phyloP scores from a whole-genome alignment of 2,329 filamentous ascomycete genomes.

The Rhexocercosporidium sp. region DNA sequence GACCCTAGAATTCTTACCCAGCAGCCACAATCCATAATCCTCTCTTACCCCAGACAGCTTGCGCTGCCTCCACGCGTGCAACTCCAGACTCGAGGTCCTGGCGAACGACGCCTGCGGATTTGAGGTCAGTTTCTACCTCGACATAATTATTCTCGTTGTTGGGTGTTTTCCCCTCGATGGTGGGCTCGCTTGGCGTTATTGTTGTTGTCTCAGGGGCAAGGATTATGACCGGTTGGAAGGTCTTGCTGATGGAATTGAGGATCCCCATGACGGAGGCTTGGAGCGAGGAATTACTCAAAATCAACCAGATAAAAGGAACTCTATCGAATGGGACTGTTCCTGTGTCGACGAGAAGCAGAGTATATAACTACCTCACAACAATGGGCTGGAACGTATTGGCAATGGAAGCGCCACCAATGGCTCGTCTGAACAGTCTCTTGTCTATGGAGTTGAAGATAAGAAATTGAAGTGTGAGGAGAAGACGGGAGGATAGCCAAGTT shows the following conservation, averaged over 20 bases:
- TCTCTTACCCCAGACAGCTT: constrained; percentile 37
- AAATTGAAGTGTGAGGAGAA: neutral
- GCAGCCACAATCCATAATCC: constrained; percentile 31
- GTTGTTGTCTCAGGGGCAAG: neutral
- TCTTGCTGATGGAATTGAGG: neutral
- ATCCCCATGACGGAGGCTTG: neutral
- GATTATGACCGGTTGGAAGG: neutral
- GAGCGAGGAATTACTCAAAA: no score
- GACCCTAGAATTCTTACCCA: constrained; percentile 25
- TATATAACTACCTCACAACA: neutral
- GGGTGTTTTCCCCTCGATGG: neutral
- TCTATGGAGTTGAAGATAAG: neutral
- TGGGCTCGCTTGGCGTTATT: neutral
- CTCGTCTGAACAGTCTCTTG: neutral
- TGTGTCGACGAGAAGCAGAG: neutral
- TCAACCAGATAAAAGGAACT: no score
- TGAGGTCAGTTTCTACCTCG: neutral
- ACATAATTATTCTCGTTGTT: constrained; percentile 7
- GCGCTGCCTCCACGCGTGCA: constrained; percentile 34
- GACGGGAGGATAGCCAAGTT: no score
- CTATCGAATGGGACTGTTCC: no score
- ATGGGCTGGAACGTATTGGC: neutral
- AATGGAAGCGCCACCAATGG: neutral
- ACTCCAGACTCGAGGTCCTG: constrained; percentile 26
- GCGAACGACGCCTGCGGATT: neutral